Base-by-base conservation (phyloP, 768 basidiomycete genomes). In the Mycena rebaudengoi region DNA sequence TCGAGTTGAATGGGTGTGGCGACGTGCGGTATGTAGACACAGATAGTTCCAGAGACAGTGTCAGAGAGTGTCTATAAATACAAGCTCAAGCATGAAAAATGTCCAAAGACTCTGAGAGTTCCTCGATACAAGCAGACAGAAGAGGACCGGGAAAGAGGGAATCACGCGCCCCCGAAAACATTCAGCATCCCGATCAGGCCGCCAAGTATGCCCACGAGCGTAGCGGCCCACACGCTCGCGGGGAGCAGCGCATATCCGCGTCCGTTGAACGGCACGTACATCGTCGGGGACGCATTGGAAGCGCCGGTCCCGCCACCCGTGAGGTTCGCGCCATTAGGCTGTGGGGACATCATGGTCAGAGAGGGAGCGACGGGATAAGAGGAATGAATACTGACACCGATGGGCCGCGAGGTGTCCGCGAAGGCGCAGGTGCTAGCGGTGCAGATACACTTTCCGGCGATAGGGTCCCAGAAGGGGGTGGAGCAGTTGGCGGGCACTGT, bases 381-480 rank as follows among this genome's bases (percentile, higher is more conserved):
- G 28, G 58, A 16, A 58, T 25, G 43, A 64, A 62, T 26, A 76
- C 86, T 21, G 73, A 89, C 89, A 63, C 89, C 89, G 37, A 91
- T 88, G 5, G 88, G 83, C 40, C 88, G 79, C 20, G 88, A 84
- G 41, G 81, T 74, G 69, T 94, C 92, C 4, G 74, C 73, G 75
- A 93, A 94, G 1, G 81, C 77, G 73, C 93, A 94, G 2, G 75
- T 77, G 51, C 62, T 66, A 2, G 84, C 82, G 0, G 76, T 82
- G 76, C 91, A 94, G 52, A 88, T 76, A 67, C 92, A 94, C 35
- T 80, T 76, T 68, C 86, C 88, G 26, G 66, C 79, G 51, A 92
- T 82, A 2, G 92, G 92, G 73, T 94, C 91, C 90, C 91, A 93
- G 82, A 91, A 94, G 4, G 89, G 82, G 11, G 91, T 92, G 5